Conservation (phyloP, 139 green algal species). For the Haematococcus lacustris region DNA sequence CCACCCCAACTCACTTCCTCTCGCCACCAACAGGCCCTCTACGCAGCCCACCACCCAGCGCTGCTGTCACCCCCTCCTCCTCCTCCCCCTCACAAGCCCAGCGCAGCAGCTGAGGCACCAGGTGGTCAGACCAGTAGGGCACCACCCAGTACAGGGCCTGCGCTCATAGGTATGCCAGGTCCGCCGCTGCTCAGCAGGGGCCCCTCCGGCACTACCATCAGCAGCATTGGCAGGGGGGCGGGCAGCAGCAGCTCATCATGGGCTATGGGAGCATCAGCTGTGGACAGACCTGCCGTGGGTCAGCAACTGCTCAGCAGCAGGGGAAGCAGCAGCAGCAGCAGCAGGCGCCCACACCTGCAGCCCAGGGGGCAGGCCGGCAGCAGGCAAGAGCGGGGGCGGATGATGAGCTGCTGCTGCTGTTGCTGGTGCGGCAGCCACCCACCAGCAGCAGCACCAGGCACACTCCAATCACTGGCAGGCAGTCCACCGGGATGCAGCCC, state of each 20-base stretch:
- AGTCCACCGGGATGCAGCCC: conserved; percentile 21
- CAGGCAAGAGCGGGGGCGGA: not conserved
- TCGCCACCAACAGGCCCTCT: too few relatives aligned
- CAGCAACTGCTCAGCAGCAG: not conserved
- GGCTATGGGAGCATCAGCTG: not conserved
- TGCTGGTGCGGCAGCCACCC: not conserved
- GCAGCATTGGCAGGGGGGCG: too few relatives aligned
- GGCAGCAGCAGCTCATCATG: not conserved
- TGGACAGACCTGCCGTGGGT: not conserved
- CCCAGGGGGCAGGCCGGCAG: not conserved
- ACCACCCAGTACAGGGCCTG: too few relatives aligned
- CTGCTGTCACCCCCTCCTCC: too few relatives aligned
- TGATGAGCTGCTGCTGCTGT: not conserved
- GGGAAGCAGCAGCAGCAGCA: not conserved
- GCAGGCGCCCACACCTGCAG: not conserved
- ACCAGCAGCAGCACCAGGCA: conserved; percentile 23
- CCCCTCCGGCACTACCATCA: too few relatives aligned
- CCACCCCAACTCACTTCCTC: too few relatives aligned
- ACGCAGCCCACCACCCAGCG: too few relatives aligned
- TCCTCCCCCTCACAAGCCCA: too few relatives aligned
- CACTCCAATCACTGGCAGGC: conserved; percentile 18
- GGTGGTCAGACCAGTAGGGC: too few relatives aligned
- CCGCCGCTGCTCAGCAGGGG: too few relatives aligned
- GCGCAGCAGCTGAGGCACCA: too few relatives aligned
- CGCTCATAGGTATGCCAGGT: too few relatives aligned